These are phyloP conservation scores for Colletotrichum paranaense DNA, from an alignment of 2,329 filamentous ascomycete species.

Conservation along the genomic window DNA sequence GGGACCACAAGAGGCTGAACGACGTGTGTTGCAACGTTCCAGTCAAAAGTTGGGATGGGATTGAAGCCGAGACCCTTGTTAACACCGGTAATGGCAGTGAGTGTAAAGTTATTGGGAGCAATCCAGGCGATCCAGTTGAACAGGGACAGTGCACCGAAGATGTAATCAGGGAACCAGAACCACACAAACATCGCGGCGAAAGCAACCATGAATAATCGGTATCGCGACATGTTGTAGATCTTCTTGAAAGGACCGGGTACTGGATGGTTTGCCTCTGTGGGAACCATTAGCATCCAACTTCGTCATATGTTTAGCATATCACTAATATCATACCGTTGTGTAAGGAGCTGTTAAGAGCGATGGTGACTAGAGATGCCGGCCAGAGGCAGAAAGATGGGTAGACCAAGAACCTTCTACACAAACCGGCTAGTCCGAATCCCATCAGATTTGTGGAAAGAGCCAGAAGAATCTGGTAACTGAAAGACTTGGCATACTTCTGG, in stretches of 20 bases:
- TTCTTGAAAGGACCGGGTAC: slow-evolving; percentile 44
- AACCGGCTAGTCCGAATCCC: slow-evolving; percentile 63
- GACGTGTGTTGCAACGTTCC: slow-evolving; percentile 47
- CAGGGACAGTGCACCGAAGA: slow-evolving; percentile 56
- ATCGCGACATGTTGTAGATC: slow-evolving; percentile 49
- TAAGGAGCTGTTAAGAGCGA: slow-evolving; percentile 56
- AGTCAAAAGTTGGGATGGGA: slow-evolving; percentile 52
- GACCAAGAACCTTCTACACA: slow-evolving; percentile 58
- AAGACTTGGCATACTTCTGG: slow-evolving; percentile 53
- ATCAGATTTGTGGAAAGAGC: slow-evolving; percentile 61
- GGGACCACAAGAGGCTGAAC: slow-evolving; percentile 46
- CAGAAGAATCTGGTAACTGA: slow-evolving; percentile 59
- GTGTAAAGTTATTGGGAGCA: slow-evolving; percentile 49
- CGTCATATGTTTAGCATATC: neutral
- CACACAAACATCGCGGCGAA: slow-evolving; percentile 60
- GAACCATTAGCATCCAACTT: neutral
- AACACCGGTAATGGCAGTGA: slow-evolving; percentile 48
- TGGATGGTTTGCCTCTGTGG: slow-evolving; percentile 38
- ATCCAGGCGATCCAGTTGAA: slow-evolving; percentile 67
- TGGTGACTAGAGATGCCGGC: slow-evolving; percentile 59
- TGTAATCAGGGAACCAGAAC: slow-evolving; percentile 62
- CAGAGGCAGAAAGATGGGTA: slow-evolving; percentile 62
- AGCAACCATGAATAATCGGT: slow-evolving; percentile 55
- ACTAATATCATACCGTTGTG: slow-evolving; percentile 47
- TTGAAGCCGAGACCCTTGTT: slow-evolving; percentile 52